Percentiles rank a stretch among this genome's conserved stretches.
Evolutionary conservation across 2,329 filamentous ascomycete genomes (phyloP).

Genomic region (Harringtonia lauricola): DNA sequence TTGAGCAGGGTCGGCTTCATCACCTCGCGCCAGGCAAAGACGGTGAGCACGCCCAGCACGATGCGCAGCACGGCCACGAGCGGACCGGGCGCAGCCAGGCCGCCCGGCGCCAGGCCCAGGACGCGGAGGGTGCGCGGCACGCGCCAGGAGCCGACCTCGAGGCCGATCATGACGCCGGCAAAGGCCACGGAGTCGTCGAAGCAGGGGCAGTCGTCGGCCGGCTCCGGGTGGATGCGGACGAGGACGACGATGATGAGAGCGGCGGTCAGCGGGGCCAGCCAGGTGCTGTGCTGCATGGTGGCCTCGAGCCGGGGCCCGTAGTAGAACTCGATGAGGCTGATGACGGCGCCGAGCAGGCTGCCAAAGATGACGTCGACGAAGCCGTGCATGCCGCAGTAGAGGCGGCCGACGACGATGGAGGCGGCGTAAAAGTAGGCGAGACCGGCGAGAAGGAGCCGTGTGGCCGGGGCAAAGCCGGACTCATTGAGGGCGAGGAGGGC

Average conservation of each 20-base stretch:
- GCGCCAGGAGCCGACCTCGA: conserved; percentile 77
- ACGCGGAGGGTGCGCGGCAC: conserved; percentile 46
- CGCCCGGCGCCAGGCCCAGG: conserved; percentile 43
- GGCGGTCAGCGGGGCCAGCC: conserved; percentile 52
- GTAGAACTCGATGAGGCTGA: conserved; percentile 48
- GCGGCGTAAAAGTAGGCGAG: conserved; percentile 74
- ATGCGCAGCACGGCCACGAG: conserved; percentile 55
- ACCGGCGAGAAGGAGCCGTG: conserved; percentile 51
- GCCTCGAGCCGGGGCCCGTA: conserved; percentile 53
- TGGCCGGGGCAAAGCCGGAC: conserved; percentile 47
- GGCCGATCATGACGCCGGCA: conserved; percentile 77
- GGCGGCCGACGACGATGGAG: conserved; percentile 80
- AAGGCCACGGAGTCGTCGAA: conserved; percentile 96
- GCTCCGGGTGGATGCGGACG: conserved; percentile 86
- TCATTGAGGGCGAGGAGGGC: conserved; percentile 60
- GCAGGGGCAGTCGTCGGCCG: conserved; percentile 91
- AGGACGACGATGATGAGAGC: conserved; percentile 59
- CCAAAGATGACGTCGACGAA: conserved; percentile 85
- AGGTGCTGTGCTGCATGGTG: conserved; percentile 56
- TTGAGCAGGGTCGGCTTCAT: conserved; percentile 78
- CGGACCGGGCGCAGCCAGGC: conserved; percentile 56
- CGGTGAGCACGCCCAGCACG: conserved; percentile 65
- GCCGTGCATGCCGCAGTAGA: conserved; percentile 98
- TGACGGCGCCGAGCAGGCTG: conserved; percentile 60
- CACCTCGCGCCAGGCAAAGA: conserved; percentile 82